These are phyloP conservation scores for Penicillium bialowiezense DNA, from an alignment of 495 filamentous ascomycete genomes.

Conservation along the genomic window DNA sequence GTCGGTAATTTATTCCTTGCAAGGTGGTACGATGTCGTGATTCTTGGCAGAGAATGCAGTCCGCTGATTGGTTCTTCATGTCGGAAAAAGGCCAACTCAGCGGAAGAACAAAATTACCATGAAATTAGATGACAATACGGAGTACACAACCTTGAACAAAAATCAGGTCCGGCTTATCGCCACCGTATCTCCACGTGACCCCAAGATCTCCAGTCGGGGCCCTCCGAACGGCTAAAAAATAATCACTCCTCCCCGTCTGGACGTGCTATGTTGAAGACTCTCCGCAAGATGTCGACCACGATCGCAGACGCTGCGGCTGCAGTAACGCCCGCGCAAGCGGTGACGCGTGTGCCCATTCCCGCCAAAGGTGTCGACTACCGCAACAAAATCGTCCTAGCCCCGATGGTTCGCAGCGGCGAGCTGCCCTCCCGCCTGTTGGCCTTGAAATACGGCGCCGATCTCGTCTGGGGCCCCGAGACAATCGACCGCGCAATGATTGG, in stretches of 20 bases:
- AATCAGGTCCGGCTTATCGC: background rate
- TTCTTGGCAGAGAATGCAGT: slow-evolving; percentile 8
- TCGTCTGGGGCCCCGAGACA: slow-evolving; percentile 97
- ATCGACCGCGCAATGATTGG: slow-evolving; percentile 90
- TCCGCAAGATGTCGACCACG: slow-evolving; percentile 54
- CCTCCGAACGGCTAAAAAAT: slow-evolving; percentile 10
- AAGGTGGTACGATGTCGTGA: slow-evolving; percentile 7
- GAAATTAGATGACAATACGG: background rate
- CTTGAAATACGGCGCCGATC: slow-evolving; percentile 90
- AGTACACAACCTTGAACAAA: background rate
- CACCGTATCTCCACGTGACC: slow-evolving; percentile 21
- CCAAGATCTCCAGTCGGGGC: background rate
- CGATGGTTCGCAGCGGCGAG: slow-evolving; percentile 96
- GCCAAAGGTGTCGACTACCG: slow-evolving; percentile 88
- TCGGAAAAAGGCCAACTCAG: background rate
- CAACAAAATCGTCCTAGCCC: slow-evolving; percentile 88
- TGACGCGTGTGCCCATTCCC: slow-evolving; percentile 72
- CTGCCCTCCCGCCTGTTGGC: slow-evolving; percentile 83
- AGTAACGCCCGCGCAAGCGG: background rate
- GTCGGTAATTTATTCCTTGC: too few relatives aligned
- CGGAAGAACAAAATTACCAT: slow-evolving; percentile 5
- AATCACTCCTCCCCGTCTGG: background rate
- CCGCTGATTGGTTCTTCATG: background rate
- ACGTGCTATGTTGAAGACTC: slow-evolving; percentile 42
- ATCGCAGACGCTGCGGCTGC: slow-evolving; percentile 8